Percentiles rank a stretch among this genome's conserved stretches.
Evolutionary conservation across 2,329 filamentous ascomycete species (phyloP).

Genomic region (Fusarium setosum): DNA sequence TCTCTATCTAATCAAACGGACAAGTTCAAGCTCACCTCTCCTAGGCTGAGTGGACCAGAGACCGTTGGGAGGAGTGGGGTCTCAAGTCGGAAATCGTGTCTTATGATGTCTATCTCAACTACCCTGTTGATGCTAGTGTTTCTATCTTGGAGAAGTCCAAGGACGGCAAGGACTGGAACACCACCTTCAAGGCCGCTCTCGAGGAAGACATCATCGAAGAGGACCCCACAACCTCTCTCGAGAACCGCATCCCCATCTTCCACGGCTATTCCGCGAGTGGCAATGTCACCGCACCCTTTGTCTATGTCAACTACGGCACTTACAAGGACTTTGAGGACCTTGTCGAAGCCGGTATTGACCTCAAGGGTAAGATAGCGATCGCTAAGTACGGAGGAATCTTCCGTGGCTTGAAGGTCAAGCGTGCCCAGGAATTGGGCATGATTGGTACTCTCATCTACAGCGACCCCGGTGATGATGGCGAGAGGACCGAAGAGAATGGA

Average conservation of each 20-base stretch:
- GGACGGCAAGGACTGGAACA: constrained; percentile 59
- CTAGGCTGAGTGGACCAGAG: constrained; percentile 78
- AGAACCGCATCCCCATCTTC: constrained; percentile 85
- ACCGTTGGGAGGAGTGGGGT: constrained; percentile 79
- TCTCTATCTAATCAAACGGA: background rate
- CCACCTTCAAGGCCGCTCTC: constrained; percentile 82
- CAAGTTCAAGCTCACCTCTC: constrained; percentile 8
- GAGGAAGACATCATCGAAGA: constrained; percentile 87
- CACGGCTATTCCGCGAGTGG: constrained; percentile 94
- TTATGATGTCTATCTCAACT: constrained; percentile 84
- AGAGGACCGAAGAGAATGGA: constrained; percentile 84
- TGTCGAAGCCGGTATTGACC: constrained; percentile 75
- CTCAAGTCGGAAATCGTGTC: constrained; percentile 71
- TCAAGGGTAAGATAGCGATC: constrained; percentile 88
- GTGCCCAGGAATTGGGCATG: constrained; percentile 91
- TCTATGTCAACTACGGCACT: constrained; percentile 93
- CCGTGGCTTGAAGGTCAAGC: constrained; percentile 91
- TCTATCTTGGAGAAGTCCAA: constrained; percentile 66
- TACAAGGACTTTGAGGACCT: constrained; percentile 89
- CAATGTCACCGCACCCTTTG: constrained; percentile 88
- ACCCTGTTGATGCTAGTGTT: constrained; percentile 77
- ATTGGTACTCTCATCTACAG: constrained; percentile 86
- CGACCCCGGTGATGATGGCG: constrained; percentile 90
- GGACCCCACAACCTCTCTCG: constrained; percentile 80
- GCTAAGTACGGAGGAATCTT: constrained; percentile 89